A percentile compares a stretch with the other conserved stretches of the same genome.
These are phyloP conservation scores for Penicillium coprophilum DNA, from an alignment of 495 filamentous ascomycete genomes.

Conservation along the genomic window DNA sequence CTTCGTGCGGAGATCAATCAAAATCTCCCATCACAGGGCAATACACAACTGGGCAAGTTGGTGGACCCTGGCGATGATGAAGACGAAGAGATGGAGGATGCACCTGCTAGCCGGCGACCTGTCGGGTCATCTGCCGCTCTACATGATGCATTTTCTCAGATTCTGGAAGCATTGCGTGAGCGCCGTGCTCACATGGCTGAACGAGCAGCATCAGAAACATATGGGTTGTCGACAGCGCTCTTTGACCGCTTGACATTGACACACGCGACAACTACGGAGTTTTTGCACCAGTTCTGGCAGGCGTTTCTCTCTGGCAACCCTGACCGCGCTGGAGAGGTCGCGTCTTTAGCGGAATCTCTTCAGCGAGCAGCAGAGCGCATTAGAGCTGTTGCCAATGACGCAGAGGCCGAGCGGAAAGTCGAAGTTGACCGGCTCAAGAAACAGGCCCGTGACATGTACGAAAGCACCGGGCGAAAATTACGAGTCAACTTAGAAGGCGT, in stretches of 20 bases:
- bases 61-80: conserved; percentile 62
- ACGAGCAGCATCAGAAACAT: conserved; percentile 42
- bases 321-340: conserved; percentile 70
- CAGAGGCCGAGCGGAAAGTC: conserved; percentile 67
- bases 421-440: conserved; percentile 59
- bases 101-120: conserved; percentile 33
- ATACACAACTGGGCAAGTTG: conserved; percentile 41
- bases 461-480: conserved; percentile 67
- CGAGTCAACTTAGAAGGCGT: conserved; percentile 63
- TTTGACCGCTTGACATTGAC: conserved; percentile 78
- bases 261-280: conserved; percentile 89
- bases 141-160: conserved; percentile 41
- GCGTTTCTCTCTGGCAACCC: conserved; percentile 82
- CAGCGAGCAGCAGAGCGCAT: conserved; percentile 75
- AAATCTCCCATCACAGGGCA: conserved; percentile 56
- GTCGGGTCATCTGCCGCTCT: conserved; percentile 41
- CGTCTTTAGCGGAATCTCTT: conserved; percentile 74
- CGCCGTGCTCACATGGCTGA: conserved; percentile 36
- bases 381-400: conserved; percentile 73
- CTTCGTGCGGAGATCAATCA: conserved; percentile 61
- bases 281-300: conserved; percentile 93
- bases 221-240: conserved; percentile 61
- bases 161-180: conserved; percentile 48
- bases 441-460: conserved; percentile 64
- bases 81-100: conserved; percentile 51